phyloP scores from a whole-genome alignment of 495 filamentous ascomycete genomes.

The Aspergillus olivimuriae region DNA sequence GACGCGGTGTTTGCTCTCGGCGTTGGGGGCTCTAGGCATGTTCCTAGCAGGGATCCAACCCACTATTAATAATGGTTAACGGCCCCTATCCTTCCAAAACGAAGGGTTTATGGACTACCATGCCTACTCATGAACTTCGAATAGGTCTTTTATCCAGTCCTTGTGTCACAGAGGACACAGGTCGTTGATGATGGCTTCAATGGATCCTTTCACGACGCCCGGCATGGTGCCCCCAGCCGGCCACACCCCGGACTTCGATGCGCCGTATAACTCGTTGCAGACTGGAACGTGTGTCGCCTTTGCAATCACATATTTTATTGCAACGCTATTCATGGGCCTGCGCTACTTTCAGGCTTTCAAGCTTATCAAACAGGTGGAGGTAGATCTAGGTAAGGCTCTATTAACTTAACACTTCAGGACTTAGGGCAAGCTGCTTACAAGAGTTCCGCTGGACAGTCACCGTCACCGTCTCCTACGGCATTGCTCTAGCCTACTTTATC shows the following conservation, averaged over 20 bases:
- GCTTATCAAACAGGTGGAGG: constrained; percentile 15
- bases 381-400: constrained; percentile 6
- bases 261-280: constrained; percentile 16
- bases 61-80: too few relatives aligned
- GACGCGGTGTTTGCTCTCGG: too few relatives aligned
- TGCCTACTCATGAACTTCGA: too few relatives aligned
- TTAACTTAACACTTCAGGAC: too few relatives aligned
- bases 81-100: too few relatives aligned
- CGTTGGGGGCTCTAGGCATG: too few relatives aligned
- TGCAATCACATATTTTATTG: constrained; percentile 10
- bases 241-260: constrained; percentile 12
- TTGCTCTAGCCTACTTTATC: constrained; percentile 11
- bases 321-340: constrained; percentile 10
- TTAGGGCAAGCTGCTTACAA: too few relatives aligned
- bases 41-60: too few relatives aligned
- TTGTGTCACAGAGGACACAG: too few relatives aligned
- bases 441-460: too few relatives aligned
- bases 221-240: constrained; percentile 15
- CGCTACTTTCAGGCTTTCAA: constrained; percentile 20
- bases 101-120: too few relatives aligned
- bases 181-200: background rate
- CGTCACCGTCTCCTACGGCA: constrained; percentile 15
- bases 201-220: constrained; percentile 10
- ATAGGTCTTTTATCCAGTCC: too few relatives aligned
- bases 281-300: constrained; percentile 14